A percentile compares a stretch with the other conserved stretches of the same genome.
phyloP scores from a whole-genome alignment of 2,329 filamentous ascomycete genomes.

The Verticillium isaacii region DNA sequence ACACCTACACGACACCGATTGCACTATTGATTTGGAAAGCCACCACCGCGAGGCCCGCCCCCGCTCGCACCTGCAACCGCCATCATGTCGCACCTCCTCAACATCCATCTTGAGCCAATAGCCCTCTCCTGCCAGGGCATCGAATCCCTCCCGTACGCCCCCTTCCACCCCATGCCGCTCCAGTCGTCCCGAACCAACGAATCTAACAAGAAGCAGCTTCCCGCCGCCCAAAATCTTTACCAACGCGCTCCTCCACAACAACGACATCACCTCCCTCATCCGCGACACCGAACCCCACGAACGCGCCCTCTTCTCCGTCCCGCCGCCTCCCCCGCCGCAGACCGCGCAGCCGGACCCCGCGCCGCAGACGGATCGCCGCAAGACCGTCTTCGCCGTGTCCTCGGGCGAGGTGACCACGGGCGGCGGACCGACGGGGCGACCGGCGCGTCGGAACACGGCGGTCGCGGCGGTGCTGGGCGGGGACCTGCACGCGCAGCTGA shows the following conservation, averaged over 20 bases:
- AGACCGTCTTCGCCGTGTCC: slow-evolving; percentile 63
- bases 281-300: slow-evolving; percentile 94
- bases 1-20: neutral
- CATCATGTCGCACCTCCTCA: slow-evolving; percentile 60
- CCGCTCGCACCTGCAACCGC: neutral
- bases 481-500: slow-evolving; percentile 78
- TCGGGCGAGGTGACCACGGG: slow-evolving; percentile 58
- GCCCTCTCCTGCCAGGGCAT: slow-evolving; percentile 71
- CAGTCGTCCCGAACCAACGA: neutral
- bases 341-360: slow-evolving; percentile 38
- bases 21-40: neutral
- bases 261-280: slow-evolving; percentile 92
- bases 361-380: slow-evolving; percentile 41
- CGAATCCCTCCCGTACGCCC: slow-evolving; percentile 63
- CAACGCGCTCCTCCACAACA: slow-evolving; percentile 79
- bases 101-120: slow-evolving; percentile 72
- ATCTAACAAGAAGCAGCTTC: slow-evolving; percentile 53
- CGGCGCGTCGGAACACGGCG: slow-evolving; percentile 68
- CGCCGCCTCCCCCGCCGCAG: slow-evolving; percentile 55
- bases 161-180: neutral
- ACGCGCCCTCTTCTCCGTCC: slow-evolving; percentile 88
- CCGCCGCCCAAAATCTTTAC: slow-evolving; percentile 91
- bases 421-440: slow-evolving; percentile 14
- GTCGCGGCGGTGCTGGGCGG: slow-evolving; percentile 86
- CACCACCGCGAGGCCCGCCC: neutral